phyloP scores from a whole-genome alignment of 2,329 filamentous ascomycete genomes.

The Knoxdaviesia capensis region DNA sequence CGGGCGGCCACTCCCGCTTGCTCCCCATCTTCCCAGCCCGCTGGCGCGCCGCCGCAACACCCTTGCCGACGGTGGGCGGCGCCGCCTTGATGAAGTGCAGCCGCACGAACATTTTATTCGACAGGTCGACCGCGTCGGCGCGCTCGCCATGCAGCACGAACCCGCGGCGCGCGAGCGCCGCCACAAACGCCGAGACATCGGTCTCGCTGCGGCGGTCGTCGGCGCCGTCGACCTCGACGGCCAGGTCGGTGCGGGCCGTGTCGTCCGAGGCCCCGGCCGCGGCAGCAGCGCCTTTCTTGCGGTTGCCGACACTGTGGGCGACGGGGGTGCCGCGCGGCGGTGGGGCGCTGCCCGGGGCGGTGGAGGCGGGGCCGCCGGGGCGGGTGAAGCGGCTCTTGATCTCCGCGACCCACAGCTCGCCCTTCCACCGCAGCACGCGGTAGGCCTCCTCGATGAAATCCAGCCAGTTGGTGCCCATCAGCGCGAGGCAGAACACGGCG shows the following conservation, averaged over 20 bases:
- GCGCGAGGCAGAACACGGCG: slow-evolving; percentile 82
- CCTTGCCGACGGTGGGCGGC: slow-evolving; percentile 56
- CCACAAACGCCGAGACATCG: slow-evolving; percentile 71
- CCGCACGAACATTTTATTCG: slow-evolving; percentile 96
- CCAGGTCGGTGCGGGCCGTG: slow-evolving; percentile 33
- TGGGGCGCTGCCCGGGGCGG: slow-evolving; percentile 2
- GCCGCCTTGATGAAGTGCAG: slow-evolving; percentile 87
- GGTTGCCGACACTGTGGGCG: slow-evolving; percentile 51
- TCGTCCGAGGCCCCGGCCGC: slow-evolving; percentile 21
- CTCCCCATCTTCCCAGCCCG: slow-evolving; percentile 20
- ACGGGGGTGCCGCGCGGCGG: slow-evolving; percentile 21
- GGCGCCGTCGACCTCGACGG: slow-evolving; percentile 50
- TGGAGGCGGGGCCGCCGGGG: slow-evolving; percentile 20
- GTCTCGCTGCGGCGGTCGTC: slow-evolving; percentile 50
- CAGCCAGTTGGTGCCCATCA: slow-evolving; percentile 99
- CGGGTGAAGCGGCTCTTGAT: slow-evolving; percentile 70
- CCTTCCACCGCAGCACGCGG: slow-evolving; percentile 76
- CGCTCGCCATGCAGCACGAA: slow-evolving; percentile 56
- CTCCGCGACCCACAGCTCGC: slow-evolving; percentile 92
- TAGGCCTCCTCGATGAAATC: slow-evolving; percentile 93
- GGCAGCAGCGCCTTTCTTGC: slow-evolving; percentile 28
- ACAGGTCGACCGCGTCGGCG: slow-evolving; percentile 49
- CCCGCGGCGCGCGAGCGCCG: slow-evolving; percentile 59
- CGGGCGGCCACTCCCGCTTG: slow-evolving; percentile 33
- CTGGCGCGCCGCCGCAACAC: slow-evolving; percentile 37